Evolutionary conservation across 352 stramenopile genomes (phyloP).

Genomic region (Phytophthora palmivora): DNA sequence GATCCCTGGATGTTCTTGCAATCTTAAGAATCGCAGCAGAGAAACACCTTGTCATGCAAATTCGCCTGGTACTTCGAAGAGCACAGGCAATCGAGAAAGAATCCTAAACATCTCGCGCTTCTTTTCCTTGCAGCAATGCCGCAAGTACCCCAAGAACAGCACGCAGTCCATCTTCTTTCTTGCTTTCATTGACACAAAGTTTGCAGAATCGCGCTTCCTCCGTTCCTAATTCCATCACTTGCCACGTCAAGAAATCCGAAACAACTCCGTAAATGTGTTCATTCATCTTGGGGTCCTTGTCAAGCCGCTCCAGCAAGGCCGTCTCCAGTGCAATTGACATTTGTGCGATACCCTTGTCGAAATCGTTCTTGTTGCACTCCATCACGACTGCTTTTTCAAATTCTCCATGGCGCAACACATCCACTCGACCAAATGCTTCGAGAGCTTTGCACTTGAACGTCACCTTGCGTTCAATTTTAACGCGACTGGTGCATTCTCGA

Average conservation of each 20-base stretch:
- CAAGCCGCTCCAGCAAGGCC: conserved; percentile 12
- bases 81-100: too few relatives aligned
- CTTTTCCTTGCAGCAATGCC: conserved; percentile 18
- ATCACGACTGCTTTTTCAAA: conserved; percentile 19
- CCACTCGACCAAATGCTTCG: conserved; percentile 6
- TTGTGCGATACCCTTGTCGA: conserved; percentile 18
- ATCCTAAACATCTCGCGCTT: conserved; percentile 8
- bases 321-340: conserved; percentile 16
- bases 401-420: conserved; percentile 9
- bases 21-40: too few relatives aligned
- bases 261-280: conserved; percentile 20
- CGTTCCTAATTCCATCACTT: conserved; percentile 23
- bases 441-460: conserved; percentile 22
- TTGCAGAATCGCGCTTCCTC: conserved; percentile 20
- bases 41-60: too few relatives aligned
- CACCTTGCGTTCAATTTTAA: conserved; percentile 16
- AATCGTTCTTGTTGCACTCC: conserved; percentile 15
- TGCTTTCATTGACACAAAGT: conserved; percentile 6
- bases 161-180: conserved; percentile 16
- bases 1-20: too few relatives aligned
- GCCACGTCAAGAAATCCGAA: conserved; percentile 29
- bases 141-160: conserved; percentile 8
- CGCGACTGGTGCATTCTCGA: conserved; percentile 18
- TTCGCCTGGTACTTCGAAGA: too few relatives aligned
- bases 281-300: conserved; percentile 7